These are phyloP conservation scores for Aspergillus asperescens DNA, from an alignment of 495 filamentous ascomycete genomes.

Conservation along the genomic window DNA sequence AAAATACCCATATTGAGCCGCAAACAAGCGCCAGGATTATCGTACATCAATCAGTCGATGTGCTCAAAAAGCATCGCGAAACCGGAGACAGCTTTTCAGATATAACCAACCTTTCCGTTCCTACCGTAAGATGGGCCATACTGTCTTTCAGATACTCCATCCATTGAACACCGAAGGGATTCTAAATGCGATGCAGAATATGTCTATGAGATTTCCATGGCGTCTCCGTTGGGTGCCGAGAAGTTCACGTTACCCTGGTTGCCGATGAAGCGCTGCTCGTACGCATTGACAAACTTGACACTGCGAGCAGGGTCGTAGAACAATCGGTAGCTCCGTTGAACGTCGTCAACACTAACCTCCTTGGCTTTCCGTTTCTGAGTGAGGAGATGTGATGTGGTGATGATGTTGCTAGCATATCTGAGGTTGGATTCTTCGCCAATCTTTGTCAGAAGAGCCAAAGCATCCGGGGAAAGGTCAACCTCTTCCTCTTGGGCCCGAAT, in stretches of 20 bases:
- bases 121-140: neutral
- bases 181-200: slow-evolving; percentile 18
- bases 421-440: slow-evolving; percentile 91
- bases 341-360: slow-evolving; percentile 79
- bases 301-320: slow-evolving; percentile 88
- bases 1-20: slow-evolving; percentile 23
- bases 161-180: slow-evolving; percentile 19
- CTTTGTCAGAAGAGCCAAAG: slow-evolving; percentile 86
- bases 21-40: slow-evolving; percentile 43
- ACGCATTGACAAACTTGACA: slow-evolving; percentile 82
- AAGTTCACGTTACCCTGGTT: slow-evolving; percentile 76
- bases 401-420: slow-evolving; percentile 90
- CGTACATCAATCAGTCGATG: slow-evolving; percentile 43
- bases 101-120: neutral
- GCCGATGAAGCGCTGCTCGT: slow-evolving; percentile 88
- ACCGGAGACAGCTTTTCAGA: slow-evolving; percentile 20
- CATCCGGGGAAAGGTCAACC: slow-evolving; percentile 81
- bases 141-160: slow-evolving; percentile 14
- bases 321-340: slow-evolving; percentile 84
- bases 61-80: slow-evolving; percentile 25
- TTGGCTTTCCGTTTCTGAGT: slow-evolving; percentile 71
- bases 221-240: slow-evolving; percentile 60
- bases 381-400: slow-evolving; percentile 85
- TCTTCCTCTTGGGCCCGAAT: slow-evolving; percentile 95
- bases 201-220: slow-evolving; percentile 75